phyloP scores from a whole-genome alignment of 768 basidiomycete species.

The Fibroporia radiculosa region DNA sequence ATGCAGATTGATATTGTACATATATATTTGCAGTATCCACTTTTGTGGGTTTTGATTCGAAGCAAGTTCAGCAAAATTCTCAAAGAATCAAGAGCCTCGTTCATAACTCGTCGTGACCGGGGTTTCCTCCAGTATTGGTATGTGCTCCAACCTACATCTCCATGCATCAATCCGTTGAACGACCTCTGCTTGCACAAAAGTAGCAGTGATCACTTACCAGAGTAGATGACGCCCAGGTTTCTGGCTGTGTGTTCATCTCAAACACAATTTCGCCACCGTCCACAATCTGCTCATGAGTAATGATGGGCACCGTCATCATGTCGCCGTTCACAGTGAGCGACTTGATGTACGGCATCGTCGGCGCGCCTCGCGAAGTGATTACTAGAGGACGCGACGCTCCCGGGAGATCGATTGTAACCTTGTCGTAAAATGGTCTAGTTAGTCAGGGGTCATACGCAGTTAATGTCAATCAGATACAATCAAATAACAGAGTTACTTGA shows the following conservation, averaged over 20 bases:
- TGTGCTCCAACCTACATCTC: too few species aligned
- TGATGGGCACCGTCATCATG: constrained; percentile 34
- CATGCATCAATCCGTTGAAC: too few species aligned
- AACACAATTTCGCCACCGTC: constrained; percentile 52
- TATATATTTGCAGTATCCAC: too few species aligned
- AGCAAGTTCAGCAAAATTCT: too few species aligned
- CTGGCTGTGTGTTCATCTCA: constrained; percentile 50
- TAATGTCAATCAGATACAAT: not conserved
- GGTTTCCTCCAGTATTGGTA: too few species aligned
- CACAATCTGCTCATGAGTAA: constrained; percentile 55
- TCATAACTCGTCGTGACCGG: too few species aligned
- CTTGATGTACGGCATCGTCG: constrained; percentile 52
- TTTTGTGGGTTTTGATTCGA: too few species aligned
- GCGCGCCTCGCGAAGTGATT: constrained; percentile 51
- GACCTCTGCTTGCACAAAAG: too few species aligned
- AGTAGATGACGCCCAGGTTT: constrained; percentile 34
- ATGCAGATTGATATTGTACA: too few species aligned
- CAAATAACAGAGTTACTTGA: not conserved
- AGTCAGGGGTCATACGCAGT: not conserved
- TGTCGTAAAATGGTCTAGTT: constrained; percentile 43
- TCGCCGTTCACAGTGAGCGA: constrained; percentile 50
- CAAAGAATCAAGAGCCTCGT: too few species aligned
- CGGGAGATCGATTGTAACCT: constrained; percentile 49
- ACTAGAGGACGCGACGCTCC: constrained; percentile 30
- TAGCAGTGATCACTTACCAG: constrained; percentile 15